phyloP scores from a whole-genome alignment of 306 rosid genomes.

The Vigna mungo region DNA sequence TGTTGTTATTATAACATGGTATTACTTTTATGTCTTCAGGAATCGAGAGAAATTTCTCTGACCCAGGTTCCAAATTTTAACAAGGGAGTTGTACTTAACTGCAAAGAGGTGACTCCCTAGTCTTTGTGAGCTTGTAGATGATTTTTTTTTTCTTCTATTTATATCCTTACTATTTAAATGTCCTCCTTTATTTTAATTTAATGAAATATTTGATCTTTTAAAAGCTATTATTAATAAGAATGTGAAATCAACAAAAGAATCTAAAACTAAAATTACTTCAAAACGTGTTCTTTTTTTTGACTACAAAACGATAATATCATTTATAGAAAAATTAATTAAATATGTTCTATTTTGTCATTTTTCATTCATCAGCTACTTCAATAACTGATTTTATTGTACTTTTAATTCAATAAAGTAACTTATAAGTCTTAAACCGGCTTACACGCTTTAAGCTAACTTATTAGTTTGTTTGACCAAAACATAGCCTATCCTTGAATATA shows the following conservation, averaged over 20 bases:
- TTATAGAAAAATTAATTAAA: background rate
- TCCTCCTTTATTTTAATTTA: background rate
- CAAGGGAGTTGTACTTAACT: slow-evolving; percentile 65
- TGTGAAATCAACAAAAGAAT: background rate
- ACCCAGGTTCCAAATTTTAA: slow-evolving; percentile 64
- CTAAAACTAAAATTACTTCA: background rate
- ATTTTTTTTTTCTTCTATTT: background rate
- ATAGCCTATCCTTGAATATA: slow-evolving; percentile 24
- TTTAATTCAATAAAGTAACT: background rate
- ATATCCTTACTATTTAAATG: background rate
- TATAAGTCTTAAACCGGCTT: background rate
- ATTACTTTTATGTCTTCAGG: slow-evolving; percentile 52
- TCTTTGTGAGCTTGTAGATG: background rate
- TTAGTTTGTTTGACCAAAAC: background rate
- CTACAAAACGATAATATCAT: background rate
- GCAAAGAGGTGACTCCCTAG: slow-evolving; percentile 79
- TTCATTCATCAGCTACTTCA: background rate
- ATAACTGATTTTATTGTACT: background rate
- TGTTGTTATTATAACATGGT: background rate
- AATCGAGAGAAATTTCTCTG: slow-evolving; percentile 77
- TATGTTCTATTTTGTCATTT: background rate
- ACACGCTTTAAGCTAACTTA: background rate
- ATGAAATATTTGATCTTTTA: background rate
- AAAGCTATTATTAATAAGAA: background rate
- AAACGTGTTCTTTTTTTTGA: background rate